A percentile compares a stretch with the other conserved stretches of the same genome.
Evolutionary conservation across 129 eudicot species (phyloP).

Genomic region (Lactuca sativa): DNA sequence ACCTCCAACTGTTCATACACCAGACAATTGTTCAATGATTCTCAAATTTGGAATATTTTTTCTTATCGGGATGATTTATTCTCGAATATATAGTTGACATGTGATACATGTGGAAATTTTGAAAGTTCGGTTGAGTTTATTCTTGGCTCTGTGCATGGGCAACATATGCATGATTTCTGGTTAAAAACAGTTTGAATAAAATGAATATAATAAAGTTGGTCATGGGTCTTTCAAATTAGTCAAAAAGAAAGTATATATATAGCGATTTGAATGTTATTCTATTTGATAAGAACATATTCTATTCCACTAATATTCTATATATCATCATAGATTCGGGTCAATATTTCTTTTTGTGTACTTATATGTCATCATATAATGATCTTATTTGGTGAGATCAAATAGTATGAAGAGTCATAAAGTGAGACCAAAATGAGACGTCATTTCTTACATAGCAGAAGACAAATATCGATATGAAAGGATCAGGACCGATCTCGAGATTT

Average conservation of each 20-base stretch:
- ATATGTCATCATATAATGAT: not conserved
- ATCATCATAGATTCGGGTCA: not conserved
- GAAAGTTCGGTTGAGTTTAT: constrained; percentile 6
- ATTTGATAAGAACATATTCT: constrained; percentile 17
- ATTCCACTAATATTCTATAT: not conserved
- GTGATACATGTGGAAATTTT: constrained; percentile 1
- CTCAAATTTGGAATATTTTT: not conserved
- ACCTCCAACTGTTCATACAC: not conserved
- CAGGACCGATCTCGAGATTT: no score
- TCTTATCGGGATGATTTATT: constrained; percentile 18
- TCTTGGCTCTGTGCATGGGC: constrained; percentile 19
- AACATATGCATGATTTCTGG: constrained; percentile 18
- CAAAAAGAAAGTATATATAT: not conserved
- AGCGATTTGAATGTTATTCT: not conserved
- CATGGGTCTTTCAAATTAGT: constrained; percentile 3
- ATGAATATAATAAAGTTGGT: constrained; percentile 11
- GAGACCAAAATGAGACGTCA: no score
- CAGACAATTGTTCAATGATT: not conserved
- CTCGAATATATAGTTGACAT: constrained; percentile 21
- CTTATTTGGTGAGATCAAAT: not conserved
- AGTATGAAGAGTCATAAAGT: no score
- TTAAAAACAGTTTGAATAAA: constrained; percentile 5
- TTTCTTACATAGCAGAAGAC: no score
- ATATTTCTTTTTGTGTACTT: not conserved
- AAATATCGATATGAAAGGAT: no score